Percentiles rank a stretch among this genome's conserved stretches.
Conservation (phyloP, 2,329 filamentous ascomycete species). For the Rhexocercosporidium sp. region DNA sequence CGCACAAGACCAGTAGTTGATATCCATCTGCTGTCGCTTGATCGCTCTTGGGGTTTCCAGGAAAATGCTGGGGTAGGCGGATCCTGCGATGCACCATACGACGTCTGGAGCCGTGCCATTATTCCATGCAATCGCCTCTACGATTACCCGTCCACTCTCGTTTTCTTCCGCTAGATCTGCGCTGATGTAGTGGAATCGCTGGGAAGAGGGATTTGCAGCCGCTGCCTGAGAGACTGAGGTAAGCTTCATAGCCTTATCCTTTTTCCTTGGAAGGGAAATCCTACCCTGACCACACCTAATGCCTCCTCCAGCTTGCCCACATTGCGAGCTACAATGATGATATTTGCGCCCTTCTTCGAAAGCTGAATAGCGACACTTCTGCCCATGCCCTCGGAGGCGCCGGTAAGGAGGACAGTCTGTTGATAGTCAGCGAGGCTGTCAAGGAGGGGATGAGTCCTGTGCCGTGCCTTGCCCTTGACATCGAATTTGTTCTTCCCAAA, state of each 20-base stretch:
- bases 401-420: conserved; percentile 87
- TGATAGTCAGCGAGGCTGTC: conserved; percentile 25
- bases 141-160: conserved; percentile 73
- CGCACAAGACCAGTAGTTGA: conserved; percentile 86
- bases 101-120: conserved; percentile 74
- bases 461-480: conserved; percentile 78
- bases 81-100: conserved; percentile 89
- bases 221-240: conserved; percentile 54
- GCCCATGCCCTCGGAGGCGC: conserved; percentile 93
- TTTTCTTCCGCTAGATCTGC: conserved; percentile 77
- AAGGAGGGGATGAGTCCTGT: background rate
- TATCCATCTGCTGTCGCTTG: conserved; percentile 82
- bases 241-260: conserved; percentile 9
- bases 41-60: conserved; percentile 71
- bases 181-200: conserved; percentile 83
- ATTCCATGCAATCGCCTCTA: conserved; percentile 81
- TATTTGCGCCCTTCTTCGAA: conserved; percentile 80
- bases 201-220: conserved; percentile 67
- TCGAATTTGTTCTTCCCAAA: conserved; percentile 79
- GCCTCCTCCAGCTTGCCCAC: conserved; percentile 74
- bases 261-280: conserved; percentile 24
- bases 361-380: conserved; percentile 75
- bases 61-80: conserved; percentile 76
- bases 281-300: conserved; percentile 67
- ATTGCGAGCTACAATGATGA: conserved; percentile 85